Conservation (phyloP, 2,329 filamentous ascomycete species). For the Cercospora sp. region DNA sequence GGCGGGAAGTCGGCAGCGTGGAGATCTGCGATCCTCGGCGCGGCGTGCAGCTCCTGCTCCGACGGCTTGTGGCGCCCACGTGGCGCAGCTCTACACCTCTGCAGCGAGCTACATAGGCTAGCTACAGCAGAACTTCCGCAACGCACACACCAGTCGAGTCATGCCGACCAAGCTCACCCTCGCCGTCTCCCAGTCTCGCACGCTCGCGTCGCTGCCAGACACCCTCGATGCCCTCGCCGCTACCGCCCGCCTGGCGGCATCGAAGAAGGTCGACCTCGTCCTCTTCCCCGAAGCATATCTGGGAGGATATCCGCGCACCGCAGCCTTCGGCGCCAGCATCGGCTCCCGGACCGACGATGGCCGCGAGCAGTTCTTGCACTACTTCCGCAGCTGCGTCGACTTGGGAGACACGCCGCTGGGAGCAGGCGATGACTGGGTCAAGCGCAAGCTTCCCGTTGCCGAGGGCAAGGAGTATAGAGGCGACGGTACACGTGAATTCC, state of each 20-base stretch:
- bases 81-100: neutral
- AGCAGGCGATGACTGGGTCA: conserved; percentile 71
- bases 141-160: neutral
- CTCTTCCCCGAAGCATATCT: conserved; percentile 91
- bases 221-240: conserved; percentile 67
- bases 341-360: conserved; percentile 68
- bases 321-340: conserved; percentile 71
- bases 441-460: conserved; percentile 57
- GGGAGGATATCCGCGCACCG: conserved; percentile 85
- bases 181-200: conserved; percentile 52
- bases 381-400: conserved; percentile 78
- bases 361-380: conserved; percentile 77
- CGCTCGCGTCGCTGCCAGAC: conserved; percentile 48
- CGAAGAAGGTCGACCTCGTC: conserved; percentile 63
- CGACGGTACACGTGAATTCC: conserved; percentile 74
- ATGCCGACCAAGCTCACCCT: conserved; percentile 48
- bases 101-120: neutral
- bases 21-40: neutral
- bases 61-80: neutral
- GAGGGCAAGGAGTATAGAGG: conserved; percentile 55
- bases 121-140: too few species aligned
- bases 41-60: neutral
- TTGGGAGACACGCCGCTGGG: conserved; percentile 75
- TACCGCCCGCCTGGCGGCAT: conserved; percentile 65
- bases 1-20: neutral